Conservation (phyloP, 2,329 filamentous ascomycete species). For the Tolypocladium ovalisporum region DNA sequence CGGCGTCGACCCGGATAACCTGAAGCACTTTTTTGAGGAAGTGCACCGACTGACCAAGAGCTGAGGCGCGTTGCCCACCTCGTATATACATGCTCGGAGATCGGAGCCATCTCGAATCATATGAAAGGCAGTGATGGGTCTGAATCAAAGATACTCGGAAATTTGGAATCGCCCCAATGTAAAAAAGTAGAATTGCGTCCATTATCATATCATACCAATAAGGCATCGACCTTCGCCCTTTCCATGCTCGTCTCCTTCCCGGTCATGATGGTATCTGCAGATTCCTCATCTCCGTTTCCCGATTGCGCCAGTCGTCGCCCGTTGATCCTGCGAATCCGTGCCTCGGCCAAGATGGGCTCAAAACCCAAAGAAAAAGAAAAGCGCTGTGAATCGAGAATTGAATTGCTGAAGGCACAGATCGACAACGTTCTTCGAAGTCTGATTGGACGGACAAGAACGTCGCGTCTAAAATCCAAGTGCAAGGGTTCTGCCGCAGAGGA, state of each 20-base stretch:
- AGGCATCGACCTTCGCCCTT: not conserved
- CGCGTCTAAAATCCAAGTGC: not conserved
- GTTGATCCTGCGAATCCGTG: not conserved
- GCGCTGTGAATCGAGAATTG: too few relatives aligned
- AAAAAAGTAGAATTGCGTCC: not conserved
- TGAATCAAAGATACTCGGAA: not conserved
- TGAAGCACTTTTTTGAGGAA: conserved; percentile 91
- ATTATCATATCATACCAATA: not conserved
- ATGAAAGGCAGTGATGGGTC: not conserved
- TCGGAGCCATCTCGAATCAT: not conserved
- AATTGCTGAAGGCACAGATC: not conserved
- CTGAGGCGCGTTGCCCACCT: conserved; percentile 5
- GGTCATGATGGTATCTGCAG: not conserved
- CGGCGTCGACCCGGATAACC: conserved; percentile 82
- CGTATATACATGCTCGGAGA: not conserved
- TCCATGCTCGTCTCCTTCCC: not conserved
- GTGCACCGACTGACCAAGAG: conserved; percentile 60
- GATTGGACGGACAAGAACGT: not conserved
- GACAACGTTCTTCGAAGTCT: not conserved
- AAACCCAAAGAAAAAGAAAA: not conserved
- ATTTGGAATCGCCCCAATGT: not conserved
- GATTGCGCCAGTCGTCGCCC: not conserved
- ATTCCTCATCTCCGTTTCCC: not conserved
- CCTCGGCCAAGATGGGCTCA: not conserved
- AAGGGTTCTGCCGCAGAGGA: not conserved